Evolutionary conservation across 148 eudicot species (phyloP), one percentile per base, ranked within the genome.

Genomic region (Chenopodium formosanum): DNA sequence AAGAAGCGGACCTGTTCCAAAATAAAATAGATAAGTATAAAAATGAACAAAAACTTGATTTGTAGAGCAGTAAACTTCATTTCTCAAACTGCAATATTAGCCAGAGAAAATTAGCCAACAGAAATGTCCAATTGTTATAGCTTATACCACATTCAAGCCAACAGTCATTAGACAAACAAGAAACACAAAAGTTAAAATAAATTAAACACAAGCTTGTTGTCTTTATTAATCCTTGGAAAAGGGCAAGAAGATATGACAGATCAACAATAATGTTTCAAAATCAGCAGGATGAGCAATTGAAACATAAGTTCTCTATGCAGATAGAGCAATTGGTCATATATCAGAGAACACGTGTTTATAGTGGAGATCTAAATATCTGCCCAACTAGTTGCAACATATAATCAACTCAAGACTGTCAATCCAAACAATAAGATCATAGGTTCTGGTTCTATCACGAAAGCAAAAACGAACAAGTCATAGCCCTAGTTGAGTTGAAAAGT

Each of bases 1-100:
- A 96, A 90, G 83, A 96, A 96, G 23, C 99, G 94, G 78, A 96
- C 99, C 99, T 96, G 93, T 84, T 47, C 75, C 65, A 25, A 83
- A 79, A 25, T 32, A 52, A 53, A 19, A 77, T 25, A 25, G n/a
- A 65, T 76, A 1, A 13, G n/a, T 58, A 22, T 64, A 56, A 62
- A 58, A 47, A 23, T 6, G 46, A 31, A 23, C 37, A 72, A 7
- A 31, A 48, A 48, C 23, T 22, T 31, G 1, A 69, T 17, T 29
- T 56, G 3, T 2, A 25, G 8, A 63, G 58, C 16, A 70, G 68
- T 29, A 70, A 22, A 27, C 66, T 74, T 13, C 0, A 37, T 14
- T 7, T 23, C 46, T 53, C 16, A 4, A 78, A 66, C 44, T 27
- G 47, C n/a, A 66, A 79, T 32, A 23, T 17, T 23, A 22, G 70